Base-by-base conservation (phyloP, 495 filamentous ascomycete genomes). In the Platismatia glauca region DNA sequence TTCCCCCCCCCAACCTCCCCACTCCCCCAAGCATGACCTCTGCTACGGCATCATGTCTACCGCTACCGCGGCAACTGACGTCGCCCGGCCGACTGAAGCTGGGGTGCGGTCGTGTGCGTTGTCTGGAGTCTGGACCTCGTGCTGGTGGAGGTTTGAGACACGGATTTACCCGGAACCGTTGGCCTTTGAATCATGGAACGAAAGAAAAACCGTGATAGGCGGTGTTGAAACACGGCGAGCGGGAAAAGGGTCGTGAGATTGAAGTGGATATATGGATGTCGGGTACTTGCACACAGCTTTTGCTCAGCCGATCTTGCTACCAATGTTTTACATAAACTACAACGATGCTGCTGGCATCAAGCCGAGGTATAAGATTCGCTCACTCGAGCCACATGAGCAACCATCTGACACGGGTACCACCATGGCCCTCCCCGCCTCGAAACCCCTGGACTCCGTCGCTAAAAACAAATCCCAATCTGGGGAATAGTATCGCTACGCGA, bases 401-500 rank as follows among this genome's bases (percentile, higher is more conserved):
- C 22, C 24, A 29, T 29, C 22, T 37, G 29, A 46, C 41, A 48
- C 41, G 12, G 24, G 31, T 24, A 22, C 41, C 58, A 37, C 15
- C 31, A 33, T 16, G 24, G 44, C 5, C 31, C 37, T 8, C 15
- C 48, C 35, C n/a, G n/a, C 31, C n/a, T 27, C 59, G 20, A 61
- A 62, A 18, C n/a, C 48, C 27, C 29, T 43, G 27, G 34, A 62
- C 60, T 52, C 60, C 60, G 37, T 39, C 60, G 60, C 60, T 61
- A 41, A 37, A 38, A 55, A 37, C 29, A 38, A 38, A 37, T 56
- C 39, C 39, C 43, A 38, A 35, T 56, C 60, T 62, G 55, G 44
- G 50, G 33, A 56, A 62, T 31, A 34, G 43, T 55, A 56, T 13
- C 38, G 20, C 20, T 20, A n/a, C 16, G 43, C 56, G 52, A n/a